Evolutionary conservation across 202 grass and related monocot species (phyloP).

Genomic region (Zizania palustris): DNA sequence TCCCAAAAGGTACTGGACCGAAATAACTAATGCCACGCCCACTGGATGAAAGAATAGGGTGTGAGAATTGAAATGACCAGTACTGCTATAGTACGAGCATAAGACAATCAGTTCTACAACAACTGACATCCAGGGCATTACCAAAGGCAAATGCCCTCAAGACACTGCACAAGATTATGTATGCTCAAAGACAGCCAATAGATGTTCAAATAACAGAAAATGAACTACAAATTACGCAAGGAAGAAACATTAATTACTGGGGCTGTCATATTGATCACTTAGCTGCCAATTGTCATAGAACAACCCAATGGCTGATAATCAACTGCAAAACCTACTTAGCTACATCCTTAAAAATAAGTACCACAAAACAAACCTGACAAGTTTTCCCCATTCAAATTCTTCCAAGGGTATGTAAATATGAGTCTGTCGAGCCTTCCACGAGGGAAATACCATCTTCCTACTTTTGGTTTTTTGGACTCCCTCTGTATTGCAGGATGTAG

Average conservation of each 20-base stretch:
- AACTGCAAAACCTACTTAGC: constrained; percentile 16
- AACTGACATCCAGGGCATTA: background rate
- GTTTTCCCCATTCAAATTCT: constrained; percentile 64
- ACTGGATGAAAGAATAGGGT: constrained; percentile 1
- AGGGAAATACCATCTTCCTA: constrained; percentile 93
- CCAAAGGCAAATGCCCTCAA: background rate
- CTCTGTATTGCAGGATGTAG: constrained; percentile 58
- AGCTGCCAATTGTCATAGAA: background rate
- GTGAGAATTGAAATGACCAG: background rate
- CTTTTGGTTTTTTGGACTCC: constrained; percentile 73
- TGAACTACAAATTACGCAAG: constrained; percentile 6
- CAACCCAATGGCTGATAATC: constrained; percentile 6
- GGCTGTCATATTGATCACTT: constrained; percentile 1
- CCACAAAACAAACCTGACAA: constrained; percentile 66
- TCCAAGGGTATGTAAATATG: constrained; percentile 82
- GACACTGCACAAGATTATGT: constrained; percentile 18
- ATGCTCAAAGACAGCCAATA: constrained; percentile 28
- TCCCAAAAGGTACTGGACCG: constrained; percentile 8
- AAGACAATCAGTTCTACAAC: constrained; percentile 7
- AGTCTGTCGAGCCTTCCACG: constrained; percentile 79
- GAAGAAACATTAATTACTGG: constrained; percentile 22
- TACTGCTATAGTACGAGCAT: background rate
- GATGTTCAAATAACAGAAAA: constrained; percentile 25
- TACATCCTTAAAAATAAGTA: constrained; percentile 18
- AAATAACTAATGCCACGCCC: constrained; percentile 5